Evolutionary conservation across 1,284 basidiomycete species (phyloP).

Genomic region (Ustilago xerochloae): DNA sequence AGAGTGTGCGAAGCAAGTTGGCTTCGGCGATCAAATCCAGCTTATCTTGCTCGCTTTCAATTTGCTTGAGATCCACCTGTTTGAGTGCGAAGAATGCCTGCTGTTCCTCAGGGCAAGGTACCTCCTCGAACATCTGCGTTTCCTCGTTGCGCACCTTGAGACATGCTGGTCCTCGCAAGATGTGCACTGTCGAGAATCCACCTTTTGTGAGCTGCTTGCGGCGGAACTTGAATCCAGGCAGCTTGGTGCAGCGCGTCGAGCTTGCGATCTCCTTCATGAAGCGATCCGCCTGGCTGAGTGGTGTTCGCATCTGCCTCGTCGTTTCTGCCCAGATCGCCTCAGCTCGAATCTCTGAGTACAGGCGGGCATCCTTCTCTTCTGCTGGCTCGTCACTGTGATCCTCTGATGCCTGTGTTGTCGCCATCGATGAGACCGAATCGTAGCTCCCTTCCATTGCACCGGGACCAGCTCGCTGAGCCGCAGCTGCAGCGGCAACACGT

Average conservation of each 20-base stretch:
- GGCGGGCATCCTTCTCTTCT: constrained; percentile 28
- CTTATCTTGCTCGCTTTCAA: constrained; percentile 62
- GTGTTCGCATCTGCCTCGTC: constrained; percentile 36
- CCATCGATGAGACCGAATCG: constrained; percentile 7
- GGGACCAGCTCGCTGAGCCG: constrained; percentile 14
- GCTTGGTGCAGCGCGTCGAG: constrained; percentile 44
- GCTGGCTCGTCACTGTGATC: constrained; percentile 23
- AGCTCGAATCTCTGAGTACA: constrained; percentile 42
- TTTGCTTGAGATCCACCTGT: constrained; percentile 63
- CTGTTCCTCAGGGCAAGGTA: constrained; percentile 53
- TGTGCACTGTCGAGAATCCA: constrained; percentile 66
- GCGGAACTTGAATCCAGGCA: constrained; percentile 60
- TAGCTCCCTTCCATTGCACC: background rate
- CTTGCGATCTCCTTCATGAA: constrained; percentile 38
- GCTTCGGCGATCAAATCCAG: constrained; percentile 65
- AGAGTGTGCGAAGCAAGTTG: constrained; percentile 59
- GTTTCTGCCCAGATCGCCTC: constrained; percentile 54
- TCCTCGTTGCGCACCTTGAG: constrained; percentile 32
- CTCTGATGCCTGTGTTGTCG: constrained; percentile 6
- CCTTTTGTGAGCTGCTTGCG: constrained; percentile 60
- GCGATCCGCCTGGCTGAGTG: constrained; percentile 27
- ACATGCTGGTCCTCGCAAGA: constrained; percentile 59
- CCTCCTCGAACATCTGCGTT: constrained; percentile 45
- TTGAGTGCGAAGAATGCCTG: constrained; percentile 67
- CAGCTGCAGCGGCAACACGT: constrained; percentile 16